phyloP scores from a whole-genome alignment of 306 rosid species.

The Potentilla sterilis region DNA sequence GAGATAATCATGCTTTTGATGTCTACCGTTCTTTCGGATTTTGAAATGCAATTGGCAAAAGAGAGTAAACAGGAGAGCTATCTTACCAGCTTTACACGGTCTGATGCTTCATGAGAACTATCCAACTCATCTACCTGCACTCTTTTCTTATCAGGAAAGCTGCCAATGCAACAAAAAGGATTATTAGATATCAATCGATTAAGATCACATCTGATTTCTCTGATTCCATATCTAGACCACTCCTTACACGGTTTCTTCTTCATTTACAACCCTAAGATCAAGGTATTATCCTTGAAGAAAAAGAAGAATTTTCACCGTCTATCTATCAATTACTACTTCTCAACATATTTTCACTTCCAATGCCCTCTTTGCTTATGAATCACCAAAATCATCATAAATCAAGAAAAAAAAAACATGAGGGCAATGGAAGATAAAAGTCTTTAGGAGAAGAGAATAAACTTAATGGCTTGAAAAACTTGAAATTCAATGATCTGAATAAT shows the following conservation, averaged over 20 bases:
- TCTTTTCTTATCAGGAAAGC: conserved; percentile 70
- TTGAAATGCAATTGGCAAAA: neutral
- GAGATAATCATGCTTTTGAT: neutral
- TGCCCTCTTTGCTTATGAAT: neutral
- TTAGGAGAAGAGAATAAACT: neutral
- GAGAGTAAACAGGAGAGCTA: conserved; percentile 14
- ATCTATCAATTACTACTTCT: neutral
- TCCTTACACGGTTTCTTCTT: conserved; percentile 11
- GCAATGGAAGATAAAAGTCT: neutral
- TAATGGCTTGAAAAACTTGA: neutral
- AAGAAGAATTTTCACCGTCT: neutral
- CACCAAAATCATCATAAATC: neutral
- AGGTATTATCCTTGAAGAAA: conserved; percentile 7
- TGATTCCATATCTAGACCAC: conserved; percentile 9
- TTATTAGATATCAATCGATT: conserved; percentile 18
- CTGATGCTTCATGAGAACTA: conserved; percentile 43
- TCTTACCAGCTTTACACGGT: conserved; percentile 63
- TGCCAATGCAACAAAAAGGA: conserved; percentile 38
- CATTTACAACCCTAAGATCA: conserved; percentile 13
- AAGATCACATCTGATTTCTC: conserved; percentile 16
- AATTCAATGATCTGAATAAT: conserved; percentile 1
- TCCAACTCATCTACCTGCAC: conserved; percentile 43
- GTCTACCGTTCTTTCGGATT: neutral
- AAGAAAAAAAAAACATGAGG: neutral
- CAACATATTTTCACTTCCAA: neutral